Evolutionary conservation across 2,329 filamentous ascomycete species (phyloP).

Genomic region (Metarhizium guizhouense): DNA sequence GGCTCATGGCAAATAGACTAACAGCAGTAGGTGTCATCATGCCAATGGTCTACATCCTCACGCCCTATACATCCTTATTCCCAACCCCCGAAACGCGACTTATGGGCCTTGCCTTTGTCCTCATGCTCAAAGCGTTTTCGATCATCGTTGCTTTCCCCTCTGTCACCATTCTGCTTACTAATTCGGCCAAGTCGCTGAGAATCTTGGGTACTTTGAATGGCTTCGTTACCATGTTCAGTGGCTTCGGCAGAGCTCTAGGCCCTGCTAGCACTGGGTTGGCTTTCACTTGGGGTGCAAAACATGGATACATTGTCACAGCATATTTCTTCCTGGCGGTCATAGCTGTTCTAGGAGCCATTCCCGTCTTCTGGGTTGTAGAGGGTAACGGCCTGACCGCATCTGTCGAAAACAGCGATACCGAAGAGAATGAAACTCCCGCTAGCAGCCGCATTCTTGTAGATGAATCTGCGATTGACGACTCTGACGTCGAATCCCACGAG

Average conservation of each 20-base stretch:
- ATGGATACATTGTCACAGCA: conserved; percentile 67
- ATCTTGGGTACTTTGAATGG: conserved; percentile 87
- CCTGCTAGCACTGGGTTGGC: conserved; percentile 64
- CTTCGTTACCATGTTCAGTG: conserved; percentile 74
- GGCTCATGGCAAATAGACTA: neutral
- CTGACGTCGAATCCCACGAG: conserved; percentile 8
- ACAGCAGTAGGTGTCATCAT: conserved; percentile 45
- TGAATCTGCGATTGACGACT: conserved; percentile 15
- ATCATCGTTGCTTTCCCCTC: conserved; percentile 85
- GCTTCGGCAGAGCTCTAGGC: conserved; percentile 69
- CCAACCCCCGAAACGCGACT: conserved; percentile 40
- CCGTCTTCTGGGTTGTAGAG: conserved; percentile 66
- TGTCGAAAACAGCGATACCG: conserved; percentile 22
- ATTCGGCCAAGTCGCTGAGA: conserved; percentile 63
- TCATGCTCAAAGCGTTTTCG: conserved; percentile 65
- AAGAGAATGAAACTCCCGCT: conserved; percentile 16
- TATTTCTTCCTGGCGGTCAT: conserved; percentile 71
- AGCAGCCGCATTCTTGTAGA: conserved; percentile 13
- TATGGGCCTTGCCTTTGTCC: conserved; percentile 53
- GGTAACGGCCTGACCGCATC: conserved; percentile 53
- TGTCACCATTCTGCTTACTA: conserved; percentile 82
- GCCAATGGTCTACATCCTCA: conserved; percentile 70
- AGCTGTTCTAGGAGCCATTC: conserved; percentile 56
- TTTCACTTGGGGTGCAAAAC: conserved; percentile 68
- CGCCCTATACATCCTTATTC: conserved; percentile 69